phyloP scores from a whole-genome alignment of 345 rosid species.

The Ceriops tagal region DNA sequence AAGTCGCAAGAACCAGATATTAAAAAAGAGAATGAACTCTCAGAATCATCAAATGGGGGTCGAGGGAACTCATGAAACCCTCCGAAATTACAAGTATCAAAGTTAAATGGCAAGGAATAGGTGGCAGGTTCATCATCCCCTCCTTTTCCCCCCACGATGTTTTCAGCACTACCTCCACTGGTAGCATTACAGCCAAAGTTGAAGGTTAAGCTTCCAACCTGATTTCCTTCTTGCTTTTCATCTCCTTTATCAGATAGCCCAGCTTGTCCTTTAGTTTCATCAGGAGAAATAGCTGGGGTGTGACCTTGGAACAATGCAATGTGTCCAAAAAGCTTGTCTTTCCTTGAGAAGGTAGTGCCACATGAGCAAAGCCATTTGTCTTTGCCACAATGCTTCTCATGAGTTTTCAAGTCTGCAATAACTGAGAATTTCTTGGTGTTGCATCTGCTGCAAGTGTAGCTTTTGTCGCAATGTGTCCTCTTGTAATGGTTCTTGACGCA shows the following conservation, averaged over 20 bases:
- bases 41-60: slow-evolving; percentile 76
- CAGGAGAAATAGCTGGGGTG: slow-evolving; percentile 84
- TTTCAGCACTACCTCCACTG: slow-evolving; percentile 29
- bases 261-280: slow-evolving; percentile 50
- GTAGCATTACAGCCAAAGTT: slow-evolving; percentile 34
- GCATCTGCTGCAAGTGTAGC: slow-evolving; percentile 87
- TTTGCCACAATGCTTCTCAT: slow-evolving; percentile 97
- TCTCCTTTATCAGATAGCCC: slow-evolving; percentile 42
- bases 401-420: slow-evolving; percentile 93
- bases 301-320: slow-evolving; percentile 95
- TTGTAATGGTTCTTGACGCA: slow-evolving; percentile 97
- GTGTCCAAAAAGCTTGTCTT: slow-evolving; percentile 97
- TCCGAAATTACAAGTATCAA: slow-evolving; percentile 69
- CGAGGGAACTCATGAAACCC: slow-evolving; percentile 83
- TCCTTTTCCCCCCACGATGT: slow-evolving; percentile 48
- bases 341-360: slow-evolving; percentile 93
- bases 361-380: slow-evolving; percentile 98
- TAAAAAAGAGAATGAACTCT: slow-evolving; percentile 63
- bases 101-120: slow-evolving; percentile 66
- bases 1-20: slow-evolving; percentile 65
- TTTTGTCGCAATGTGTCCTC: slow-evolving; percentile 95
- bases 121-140: slow-evolving; percentile 46
- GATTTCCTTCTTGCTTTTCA: slow-evolving; percentile 33
- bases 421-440: slow-evolving; percentile 92
- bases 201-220: slow-evolving; percentile 34